These are phyloP conservation scores for Metschnikowia gelsemii DNA, from an alignment of 805 yeast genomes.

Conservation along the genomic window DNA sequence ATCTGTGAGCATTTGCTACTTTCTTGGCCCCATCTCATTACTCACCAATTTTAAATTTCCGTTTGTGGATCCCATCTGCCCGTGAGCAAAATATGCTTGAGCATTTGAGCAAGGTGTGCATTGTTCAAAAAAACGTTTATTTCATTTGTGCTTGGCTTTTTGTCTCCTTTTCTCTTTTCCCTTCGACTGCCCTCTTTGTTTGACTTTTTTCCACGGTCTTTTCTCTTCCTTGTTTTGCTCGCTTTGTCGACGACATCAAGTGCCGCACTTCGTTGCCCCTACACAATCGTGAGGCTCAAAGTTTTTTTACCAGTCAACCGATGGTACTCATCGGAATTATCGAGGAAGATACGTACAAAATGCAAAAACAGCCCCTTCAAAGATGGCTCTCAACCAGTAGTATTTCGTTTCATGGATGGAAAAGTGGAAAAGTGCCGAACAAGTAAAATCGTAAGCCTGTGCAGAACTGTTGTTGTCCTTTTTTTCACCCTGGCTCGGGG, in stretches of 20 bases:
- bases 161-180: background rate
- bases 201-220: background rate
- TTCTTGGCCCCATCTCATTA: background rate
- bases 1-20: background rate
- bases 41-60: background rate
- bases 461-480: too few species aligned
- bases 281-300: constrained; percentile 3
- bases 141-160: background rate
- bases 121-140: background rate
- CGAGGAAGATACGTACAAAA: too few species aligned
- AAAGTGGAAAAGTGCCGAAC: background rate
- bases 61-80: background rate
- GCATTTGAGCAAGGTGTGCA: background rate
- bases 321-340: background rate
- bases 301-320: background rate
- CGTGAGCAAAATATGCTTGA: background rate
- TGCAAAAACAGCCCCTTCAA: too few species aligned
- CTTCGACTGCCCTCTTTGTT: background rate
- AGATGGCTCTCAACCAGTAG: too few species aligned
- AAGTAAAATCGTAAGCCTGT: too few species aligned
- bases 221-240: background rate
- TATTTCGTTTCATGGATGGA: too few species aligned
- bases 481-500: too few species aligned
- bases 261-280: constrained; percentile 4
- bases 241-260: constrained; percentile 1